A percentile compares a stretch with the other conserved stretches of the same genome.
Evolutionary conservation across 75 land plant species (phyloP).

Genomic region (Picea glauca): DNA sequence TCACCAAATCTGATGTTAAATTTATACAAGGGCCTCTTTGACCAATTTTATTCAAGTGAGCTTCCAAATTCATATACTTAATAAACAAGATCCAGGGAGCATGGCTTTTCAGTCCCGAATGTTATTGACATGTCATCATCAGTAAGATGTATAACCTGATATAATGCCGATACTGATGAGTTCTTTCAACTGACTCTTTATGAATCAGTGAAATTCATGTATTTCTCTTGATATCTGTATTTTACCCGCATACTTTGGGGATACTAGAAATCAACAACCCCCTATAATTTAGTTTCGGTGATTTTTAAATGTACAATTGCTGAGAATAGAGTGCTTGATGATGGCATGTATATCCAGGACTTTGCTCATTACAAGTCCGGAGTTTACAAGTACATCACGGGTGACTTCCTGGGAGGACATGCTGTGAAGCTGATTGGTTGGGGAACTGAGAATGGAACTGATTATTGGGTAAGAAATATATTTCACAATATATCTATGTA

Average conservation of each 20-base stretch:
- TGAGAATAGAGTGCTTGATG: not conserved
- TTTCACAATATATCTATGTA: not conserved
- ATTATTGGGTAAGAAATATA: conserved; percentile 40
- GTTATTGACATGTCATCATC: too few relatives aligned
- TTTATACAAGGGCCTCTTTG: not conserved
- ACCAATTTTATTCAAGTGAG: not conserved
- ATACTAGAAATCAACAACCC: too few relatives aligned
- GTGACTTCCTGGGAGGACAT: conserved; percentile 45
- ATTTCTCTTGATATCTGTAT: too few relatives aligned
- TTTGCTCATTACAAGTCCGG: conserved; percentile 55
- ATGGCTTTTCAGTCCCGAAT: too few relatives aligned
- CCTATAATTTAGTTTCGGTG: not conserved
- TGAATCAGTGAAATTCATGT: too few relatives aligned
- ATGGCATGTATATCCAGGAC: conserved; percentile 20
- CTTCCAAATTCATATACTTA: not conserved
- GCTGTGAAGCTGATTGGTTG: conserved; percentile 56
- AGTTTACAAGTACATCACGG: conserved; percentile 40
- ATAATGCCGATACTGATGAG: too few relatives aligned
- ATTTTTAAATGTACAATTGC: not conserved
- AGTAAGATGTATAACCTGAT: too few relatives aligned
- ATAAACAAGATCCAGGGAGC: not conserved
- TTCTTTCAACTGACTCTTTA: too few relatives aligned
- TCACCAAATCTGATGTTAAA: not conserved
- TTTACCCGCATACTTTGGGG: too few relatives aligned
- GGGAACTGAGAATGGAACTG: conserved; percentile 47